These are phyloP conservation scores for Sclerotinia trifoliorum DNA, from an alignment of 2,329 filamentous ascomycete species.

Conservation along the genomic window DNA sequence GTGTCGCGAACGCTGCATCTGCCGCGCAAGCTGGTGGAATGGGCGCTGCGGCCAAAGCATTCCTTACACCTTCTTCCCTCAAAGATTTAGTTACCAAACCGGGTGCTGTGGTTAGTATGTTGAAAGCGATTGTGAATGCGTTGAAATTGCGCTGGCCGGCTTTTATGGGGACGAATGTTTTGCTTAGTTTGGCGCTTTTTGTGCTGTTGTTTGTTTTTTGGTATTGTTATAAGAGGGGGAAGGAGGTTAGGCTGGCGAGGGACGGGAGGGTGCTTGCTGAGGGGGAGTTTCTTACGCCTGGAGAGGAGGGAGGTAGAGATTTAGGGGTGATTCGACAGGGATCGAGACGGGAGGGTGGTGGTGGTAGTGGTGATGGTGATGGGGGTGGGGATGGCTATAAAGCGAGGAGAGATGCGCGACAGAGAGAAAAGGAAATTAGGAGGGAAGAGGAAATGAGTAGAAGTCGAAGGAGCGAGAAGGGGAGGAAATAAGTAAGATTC, in stretches of 20 bases:
- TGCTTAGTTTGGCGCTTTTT: constrained; percentile 87
- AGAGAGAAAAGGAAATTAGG: constrained; percentile 17
- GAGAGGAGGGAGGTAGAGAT: constrained; percentile 21
- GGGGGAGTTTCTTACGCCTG: constrained; percentile 24
- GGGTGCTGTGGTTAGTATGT: constrained; percentile 77
- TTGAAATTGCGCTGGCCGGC: constrained; percentile 86
- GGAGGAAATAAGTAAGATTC: neutral
- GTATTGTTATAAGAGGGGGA: constrained; percentile 96
- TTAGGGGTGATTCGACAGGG: neutral
- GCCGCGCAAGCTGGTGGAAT: constrained; percentile 34
- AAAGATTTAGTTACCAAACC: constrained; percentile 82
- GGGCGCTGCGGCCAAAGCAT: constrained; percentile 62
- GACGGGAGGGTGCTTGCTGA: constrained; percentile 25
- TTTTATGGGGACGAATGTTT: constrained; percentile 84
- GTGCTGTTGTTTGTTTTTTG: constrained; percentile 85
- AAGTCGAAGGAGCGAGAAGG: constrained; percentile 9
- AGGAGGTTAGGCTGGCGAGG: constrained; percentile 67
- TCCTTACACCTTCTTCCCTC: constrained; percentile 69
- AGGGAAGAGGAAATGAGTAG: constrained; percentile 11
- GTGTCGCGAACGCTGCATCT: constrained; percentile 23
- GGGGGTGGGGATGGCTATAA: constrained; percentile 18
- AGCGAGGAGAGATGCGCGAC: constrained; percentile 19
- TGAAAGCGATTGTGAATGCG: constrained; percentile 88
- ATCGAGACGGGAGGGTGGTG: neutral
- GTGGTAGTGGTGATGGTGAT: neutral